Percentiles rank a stretch among this genome's conserved stretches.
Conservation (phyloP, 1,139 yeast species). For the Pichia terricola region DNA sequence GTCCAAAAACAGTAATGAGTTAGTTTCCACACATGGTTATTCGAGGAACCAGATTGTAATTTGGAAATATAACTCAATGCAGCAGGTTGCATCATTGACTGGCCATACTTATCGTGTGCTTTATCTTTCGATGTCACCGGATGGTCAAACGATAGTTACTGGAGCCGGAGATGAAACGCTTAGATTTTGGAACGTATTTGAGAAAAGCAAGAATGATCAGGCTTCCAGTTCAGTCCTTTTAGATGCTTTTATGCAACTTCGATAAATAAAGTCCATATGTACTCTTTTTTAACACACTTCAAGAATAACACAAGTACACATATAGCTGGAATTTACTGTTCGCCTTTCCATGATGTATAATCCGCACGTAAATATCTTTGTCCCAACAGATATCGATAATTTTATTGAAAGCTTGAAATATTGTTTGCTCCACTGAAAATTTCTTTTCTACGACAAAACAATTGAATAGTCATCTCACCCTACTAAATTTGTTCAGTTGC, state of each 20-base stretch:
- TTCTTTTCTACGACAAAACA: too few species aligned
- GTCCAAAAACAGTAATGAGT: conserved; percentile 86
- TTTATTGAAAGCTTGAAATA: too few species aligned
- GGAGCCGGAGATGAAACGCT: conserved; percentile 98
- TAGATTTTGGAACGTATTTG: conserved; percentile 88
- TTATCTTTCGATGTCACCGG: conserved; percentile 87
- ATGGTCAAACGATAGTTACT: conserved; percentile 95
- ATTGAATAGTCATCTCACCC: too few species aligned
- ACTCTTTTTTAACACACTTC: neutral
- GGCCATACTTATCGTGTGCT: conserved; percentile 93
- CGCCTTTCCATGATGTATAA: too few species aligned
- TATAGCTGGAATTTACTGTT: too few species aligned
- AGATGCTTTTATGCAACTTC: conserved; percentile 63
- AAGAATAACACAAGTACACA: too few species aligned
- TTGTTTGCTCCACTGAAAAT: too few species aligned
- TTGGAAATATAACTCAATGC: conserved; percentile 90
- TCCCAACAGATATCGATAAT: too few species aligned
- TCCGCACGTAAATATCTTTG: too few species aligned
- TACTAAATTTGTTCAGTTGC: too few species aligned
- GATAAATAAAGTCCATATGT: neutral
- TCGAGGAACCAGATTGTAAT: conserved; percentile 83
- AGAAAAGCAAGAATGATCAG: conserved; percentile 51
- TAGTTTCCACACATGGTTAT: conserved; percentile 93
- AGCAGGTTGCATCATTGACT: conserved; percentile 84
- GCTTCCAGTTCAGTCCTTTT: conserved; percentile 56